Conservation (phyloP, 1,284 basidiomycete genomes). For the Moesziomyces sp. region DNA sequence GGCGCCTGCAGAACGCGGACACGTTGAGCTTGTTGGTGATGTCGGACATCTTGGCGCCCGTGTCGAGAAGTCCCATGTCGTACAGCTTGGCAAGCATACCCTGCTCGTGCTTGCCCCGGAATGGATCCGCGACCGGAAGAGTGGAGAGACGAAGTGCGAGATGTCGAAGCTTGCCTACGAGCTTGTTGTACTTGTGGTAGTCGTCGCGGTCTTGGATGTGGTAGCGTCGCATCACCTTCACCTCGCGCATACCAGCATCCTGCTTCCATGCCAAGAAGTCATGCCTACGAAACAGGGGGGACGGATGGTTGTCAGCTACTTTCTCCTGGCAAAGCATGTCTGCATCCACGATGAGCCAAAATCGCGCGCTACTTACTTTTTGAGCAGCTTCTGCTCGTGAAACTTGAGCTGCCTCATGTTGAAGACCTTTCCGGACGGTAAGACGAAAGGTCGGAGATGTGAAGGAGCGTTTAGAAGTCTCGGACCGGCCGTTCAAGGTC, state of each 20-base stretch:
- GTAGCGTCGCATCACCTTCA: slow-evolving; percentile 94
- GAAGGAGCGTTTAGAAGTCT: background rate
- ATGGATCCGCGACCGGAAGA: slow-evolving; percentile 89
- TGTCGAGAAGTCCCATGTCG: slow-evolving; percentile 89
- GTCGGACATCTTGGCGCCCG: slow-evolving; percentile 71
- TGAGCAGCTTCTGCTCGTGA: slow-evolving; percentile 67
- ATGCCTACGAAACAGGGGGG: slow-evolving; percentile 43
- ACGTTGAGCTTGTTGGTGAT: slow-evolving; percentile 86
- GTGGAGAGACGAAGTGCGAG: slow-evolving; percentile 88
- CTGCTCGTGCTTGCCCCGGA: slow-evolving; percentile 83
- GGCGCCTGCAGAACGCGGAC: slow-evolving; percentile 88
- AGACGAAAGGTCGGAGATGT: background rate
- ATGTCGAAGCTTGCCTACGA: slow-evolving; percentile 86
- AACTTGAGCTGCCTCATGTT: slow-evolving; percentile 66
- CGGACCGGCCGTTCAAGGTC: background rate
- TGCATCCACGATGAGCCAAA: too few species aligned
- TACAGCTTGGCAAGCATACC: slow-evolving; percentile 93
- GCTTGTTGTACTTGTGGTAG: slow-evolving; percentile 97
- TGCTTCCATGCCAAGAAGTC: slow-evolving; percentile 86
- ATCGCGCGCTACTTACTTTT: slow-evolving; percentile 56
- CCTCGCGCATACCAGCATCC: slow-evolving; percentile 89
- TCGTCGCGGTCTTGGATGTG: slow-evolving; percentile 80
- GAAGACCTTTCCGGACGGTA: background rate
- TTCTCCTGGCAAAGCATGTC: too few species aligned
- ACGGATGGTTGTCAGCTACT: background rate